Base-by-base conservation (phyloP, 2,329 filamentous ascomycete species). In the Gremmenia infestans region DNA sequence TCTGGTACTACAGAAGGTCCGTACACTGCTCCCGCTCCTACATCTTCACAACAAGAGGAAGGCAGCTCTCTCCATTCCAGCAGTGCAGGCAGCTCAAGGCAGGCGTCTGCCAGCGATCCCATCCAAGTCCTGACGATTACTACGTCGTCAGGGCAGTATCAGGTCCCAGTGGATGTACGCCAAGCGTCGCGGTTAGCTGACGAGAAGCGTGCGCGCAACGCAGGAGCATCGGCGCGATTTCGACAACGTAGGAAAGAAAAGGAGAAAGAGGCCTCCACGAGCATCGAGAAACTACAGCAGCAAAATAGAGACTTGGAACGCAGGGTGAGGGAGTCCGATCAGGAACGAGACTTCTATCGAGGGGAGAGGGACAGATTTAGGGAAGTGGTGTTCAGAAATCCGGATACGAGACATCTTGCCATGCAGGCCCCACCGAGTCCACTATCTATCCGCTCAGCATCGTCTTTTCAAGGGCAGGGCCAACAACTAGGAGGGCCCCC, bases 131-230 rank as follows among this genome's bases (percentile, higher is more conserved):
- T 73, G 59, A 67, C 63, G 52, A 69, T 70, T 58, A 72, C 67
- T 58, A 69, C 79, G 78, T 63, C 74, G 79, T 66, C 78, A 80
- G 76, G 81, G 51, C 73, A 75, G 39, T 77, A 81, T 53, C 76
- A 79, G 60, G 83, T 92, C 49, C 85, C 86, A 14, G 84, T 93
- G 9, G 90, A 96, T 68, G 84, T 89, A 45, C 87, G 90, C 63
- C 87, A 90, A 65, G 91, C 87, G 12, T 95, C 91, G 12, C 87
- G 86, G 63, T 84, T 89, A 65, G 88, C 89, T 40, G 89, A 94
- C 66, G 89, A 95, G 71, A 96, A 94, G 73, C 80, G 91, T 54
- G 86, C 88, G 70, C 82, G 90, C 51, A 96, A 96, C 67, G 91
- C 91, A 42, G 88, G 88, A 48, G 91, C 91, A 5, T 95, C 90